Percentiles rank a stretch among this genome's conserved stretches.
Conservation (phyloP, 164 flowering plant species). For the Dillenia turbinata region DNA sequence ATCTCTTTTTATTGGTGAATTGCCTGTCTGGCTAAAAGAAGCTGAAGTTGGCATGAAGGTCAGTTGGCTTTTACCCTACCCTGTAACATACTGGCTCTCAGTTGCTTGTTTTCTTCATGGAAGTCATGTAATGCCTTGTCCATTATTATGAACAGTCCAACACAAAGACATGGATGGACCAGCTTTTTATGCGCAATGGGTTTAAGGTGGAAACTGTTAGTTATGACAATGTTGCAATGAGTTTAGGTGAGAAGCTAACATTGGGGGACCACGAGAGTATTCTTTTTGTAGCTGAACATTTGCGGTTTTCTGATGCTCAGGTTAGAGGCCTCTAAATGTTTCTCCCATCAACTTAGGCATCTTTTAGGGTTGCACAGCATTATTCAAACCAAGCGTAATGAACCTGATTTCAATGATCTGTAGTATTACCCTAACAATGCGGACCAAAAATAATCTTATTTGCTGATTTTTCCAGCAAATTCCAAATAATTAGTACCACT, state of each 20-base stretch:
- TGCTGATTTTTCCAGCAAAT: too few species aligned
- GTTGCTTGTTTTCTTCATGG: neutral
- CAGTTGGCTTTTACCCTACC: conserved; percentile 7
- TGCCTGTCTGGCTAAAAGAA: conserved; percentile 59
- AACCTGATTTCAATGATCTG: too few species aligned
- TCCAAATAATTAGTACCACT: too few species aligned
- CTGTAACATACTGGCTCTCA: neutral
- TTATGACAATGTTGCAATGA: conserved; percentile 39
- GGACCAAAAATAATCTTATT: too few species aligned
- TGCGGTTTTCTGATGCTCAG: conserved; percentile 85
- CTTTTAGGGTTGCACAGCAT: neutral
- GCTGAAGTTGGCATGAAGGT: conserved; percentile 48
- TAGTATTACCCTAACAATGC: too few species aligned
- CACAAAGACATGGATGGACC: conserved; percentile 47
- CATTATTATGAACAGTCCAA: conserved; percentile 27
- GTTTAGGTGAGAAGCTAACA: conserved; percentile 28
- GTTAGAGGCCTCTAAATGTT: conserved; percentile 20
- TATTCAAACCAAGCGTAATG: too few species aligned
- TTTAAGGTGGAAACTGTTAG: conserved; percentile 45
- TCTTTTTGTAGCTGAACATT: conserved; percentile 75
- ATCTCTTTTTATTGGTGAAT: conserved; percentile 62
- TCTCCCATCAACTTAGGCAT: neutral
- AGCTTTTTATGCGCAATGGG: conserved; percentile 68
- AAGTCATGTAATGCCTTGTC: neutral
- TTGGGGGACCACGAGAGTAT: conserved; percentile 28